phyloP scores from a whole-genome alignment of 169 alveolate genomes.

The Babesia caballi region DNA sequence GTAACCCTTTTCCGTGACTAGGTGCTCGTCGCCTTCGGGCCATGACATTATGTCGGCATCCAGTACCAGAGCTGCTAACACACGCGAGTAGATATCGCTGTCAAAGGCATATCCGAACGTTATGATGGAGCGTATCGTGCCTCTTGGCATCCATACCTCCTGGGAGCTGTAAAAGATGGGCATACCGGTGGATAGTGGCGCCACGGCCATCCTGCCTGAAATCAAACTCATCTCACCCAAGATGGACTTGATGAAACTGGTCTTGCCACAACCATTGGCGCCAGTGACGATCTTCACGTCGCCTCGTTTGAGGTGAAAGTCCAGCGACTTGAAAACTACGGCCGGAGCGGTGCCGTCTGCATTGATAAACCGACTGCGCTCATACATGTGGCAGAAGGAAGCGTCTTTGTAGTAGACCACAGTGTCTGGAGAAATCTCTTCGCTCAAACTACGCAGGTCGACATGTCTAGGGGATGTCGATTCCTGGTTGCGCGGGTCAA shows the following conservation, averaged over 20 bases:
- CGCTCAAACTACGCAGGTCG: neutral
- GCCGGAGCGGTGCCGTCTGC: neutral
- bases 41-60: constrained; percentile 10
- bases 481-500: neutral
- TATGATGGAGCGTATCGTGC: constrained; percentile 18
- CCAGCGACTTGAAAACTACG: neutral
- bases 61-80: neutral
- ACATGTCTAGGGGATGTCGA: neutral
- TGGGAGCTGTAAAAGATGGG: constrained; percentile 28
- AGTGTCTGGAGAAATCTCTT: neutral
- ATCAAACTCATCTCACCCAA: constrained; percentile 35
- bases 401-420: constrained; percentile 41
- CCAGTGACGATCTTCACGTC: constrained; percentile 23
- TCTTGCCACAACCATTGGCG: constrained; percentile 25
- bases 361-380: neutral
- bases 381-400: constrained; percentile 25
- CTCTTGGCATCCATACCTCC: constrained; percentile 32
- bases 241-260: constrained; percentile 20
- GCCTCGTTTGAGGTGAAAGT: neutral
- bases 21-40: constrained; percentile 23
- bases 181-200: constrained; percentile 40
- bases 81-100: constrained; percentile 5
- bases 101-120: constrained; percentile 12
- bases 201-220: constrained; percentile 43
- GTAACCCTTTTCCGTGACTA: constrained; percentile 10